A percentile compares a stretch with the other conserved stretches of the same genome.
phyloP scores from a whole-genome alignment of 2,329 filamentous ascomycete species.

The Alternaria alternata region DNA sequence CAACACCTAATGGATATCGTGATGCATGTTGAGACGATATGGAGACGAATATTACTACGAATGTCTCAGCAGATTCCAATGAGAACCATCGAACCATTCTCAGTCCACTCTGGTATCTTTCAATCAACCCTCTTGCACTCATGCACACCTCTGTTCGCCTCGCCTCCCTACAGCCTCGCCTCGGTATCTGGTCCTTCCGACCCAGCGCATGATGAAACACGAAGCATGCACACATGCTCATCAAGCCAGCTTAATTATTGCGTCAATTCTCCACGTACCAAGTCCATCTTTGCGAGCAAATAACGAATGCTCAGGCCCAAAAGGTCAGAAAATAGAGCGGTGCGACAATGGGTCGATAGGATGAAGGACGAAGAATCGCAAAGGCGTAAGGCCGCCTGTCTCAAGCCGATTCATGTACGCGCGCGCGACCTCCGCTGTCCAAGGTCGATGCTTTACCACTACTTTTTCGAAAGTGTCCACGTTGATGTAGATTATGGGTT shows the following conservation, averaged over 20 bases:
- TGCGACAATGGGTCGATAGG: not conserved
- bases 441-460: not conserved
- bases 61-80: not conserved
- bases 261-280: not conserved
- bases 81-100: conserved; percentile 7
- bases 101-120: not conserved
- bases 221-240: not conserved
- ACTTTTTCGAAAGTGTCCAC: not conserved
- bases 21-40: not conserved
- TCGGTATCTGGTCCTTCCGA: not conserved
- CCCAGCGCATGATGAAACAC: conserved; percentile 1
- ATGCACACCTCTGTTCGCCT: not conserved
- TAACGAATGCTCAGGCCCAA: not conserved
- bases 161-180: not conserved
- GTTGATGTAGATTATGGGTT: not conserved
- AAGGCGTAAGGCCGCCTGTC: not conserved
- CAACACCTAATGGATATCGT: not conserved
- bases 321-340: not conserved
- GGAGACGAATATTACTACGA: not conserved
- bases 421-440: not conserved
- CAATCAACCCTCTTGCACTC: not conserved
- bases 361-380: not conserved
- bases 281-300: not conserved
- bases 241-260: not conserved
- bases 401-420: not conserved